Conservation (phyloP, 352 stramenopile species). For the Elongisporangium prolatum region DNA sequence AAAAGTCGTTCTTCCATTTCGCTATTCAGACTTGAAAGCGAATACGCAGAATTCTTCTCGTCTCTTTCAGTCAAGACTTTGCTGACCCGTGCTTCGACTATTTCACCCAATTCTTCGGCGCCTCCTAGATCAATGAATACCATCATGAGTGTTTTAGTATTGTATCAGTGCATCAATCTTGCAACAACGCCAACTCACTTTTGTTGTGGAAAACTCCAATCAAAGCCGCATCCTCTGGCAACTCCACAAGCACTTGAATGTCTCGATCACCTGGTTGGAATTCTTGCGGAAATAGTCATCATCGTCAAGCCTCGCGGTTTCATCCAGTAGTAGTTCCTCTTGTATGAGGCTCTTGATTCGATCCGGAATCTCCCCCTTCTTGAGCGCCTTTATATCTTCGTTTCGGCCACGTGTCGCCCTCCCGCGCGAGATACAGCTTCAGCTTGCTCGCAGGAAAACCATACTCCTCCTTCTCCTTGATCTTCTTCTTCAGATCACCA, state of each 20-base stretch:
- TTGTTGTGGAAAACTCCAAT: too few species aligned
- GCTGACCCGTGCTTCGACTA: too few species aligned
- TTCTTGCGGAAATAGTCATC: conserved; percentile 11
- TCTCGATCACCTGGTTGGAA: conserved; percentile 13
- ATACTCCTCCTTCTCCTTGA: conserved; percentile 13
- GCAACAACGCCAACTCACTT: too few species aligned
- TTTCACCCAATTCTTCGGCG: too few species aligned
- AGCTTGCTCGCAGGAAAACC: conserved; percentile 13
- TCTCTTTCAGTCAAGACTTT: too few species aligned
- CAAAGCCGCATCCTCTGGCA: too few species aligned
- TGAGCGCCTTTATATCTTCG: conserved; percentile 5
- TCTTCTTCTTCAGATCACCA: conserved; percentile 24
- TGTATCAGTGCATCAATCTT: too few species aligned
- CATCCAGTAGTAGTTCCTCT: conserved; percentile 5
- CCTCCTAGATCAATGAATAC: too few species aligned
- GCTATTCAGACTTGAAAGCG: too few species aligned
- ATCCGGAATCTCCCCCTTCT: conserved; percentile 3
- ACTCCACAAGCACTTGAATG: conserved; percentile 16
- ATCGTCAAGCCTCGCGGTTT: conserved; percentile 12
- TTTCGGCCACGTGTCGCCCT: conserved; percentile 14
- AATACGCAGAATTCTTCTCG: too few species aligned
- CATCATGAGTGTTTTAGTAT: too few species aligned
- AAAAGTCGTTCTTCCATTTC: too few species aligned
- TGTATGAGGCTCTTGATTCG: conserved; percentile 12
- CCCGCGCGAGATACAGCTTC: conserved; percentile 24